phyloP scores from a whole-genome alignment of 495 filamentous ascomycete genomes.

The Aspergillus egyptiacus region DNA sequence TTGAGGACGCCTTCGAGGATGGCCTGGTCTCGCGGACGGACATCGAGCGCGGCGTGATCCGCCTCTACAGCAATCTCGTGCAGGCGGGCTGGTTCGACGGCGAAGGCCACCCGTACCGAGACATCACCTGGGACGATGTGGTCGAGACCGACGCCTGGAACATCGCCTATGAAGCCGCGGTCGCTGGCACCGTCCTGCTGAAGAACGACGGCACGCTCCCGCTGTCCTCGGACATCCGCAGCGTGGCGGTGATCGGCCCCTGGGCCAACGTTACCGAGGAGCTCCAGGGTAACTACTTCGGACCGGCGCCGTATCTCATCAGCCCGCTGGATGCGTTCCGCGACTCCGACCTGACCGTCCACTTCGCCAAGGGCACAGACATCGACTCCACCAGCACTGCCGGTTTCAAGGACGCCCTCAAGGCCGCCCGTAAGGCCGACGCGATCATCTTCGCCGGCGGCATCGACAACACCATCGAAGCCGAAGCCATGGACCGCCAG shows the following conservation, averaged over 20 bases:
- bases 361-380: constrained; percentile 42
- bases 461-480: constrained; percentile 52
- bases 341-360: constrained; percentile 36
- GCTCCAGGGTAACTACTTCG: constrained; percentile 58
- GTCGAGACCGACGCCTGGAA: constrained; percentile 44
- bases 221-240: constrained; percentile 31
- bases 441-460: constrained; percentile 53
- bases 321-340: constrained; percentile 47
- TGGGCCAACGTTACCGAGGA: constrained; percentile 55
- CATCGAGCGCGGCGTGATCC: constrained; percentile 49
- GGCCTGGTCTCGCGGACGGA: constrained; percentile 42
- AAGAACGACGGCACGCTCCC: constrained; percentile 58
- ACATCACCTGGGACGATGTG: constrained; percentile 49
- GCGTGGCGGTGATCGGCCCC: constrained; percentile 52
- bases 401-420: constrained; percentile 37
- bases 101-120: constrained; percentile 41
- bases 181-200: constrained; percentile 53
- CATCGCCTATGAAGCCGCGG: constrained; percentile 53
- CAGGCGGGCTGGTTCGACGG: constrained; percentile 57
- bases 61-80: constrained; percentile 51
- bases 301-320: constrained; percentile 50
- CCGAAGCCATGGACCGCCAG: constrained; percentile 49
- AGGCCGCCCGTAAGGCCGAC: constrained; percentile 47
- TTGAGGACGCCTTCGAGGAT: constrained; percentile 44
- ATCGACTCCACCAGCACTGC: constrained; percentile 35